Evolutionary conservation across 768 basidiomycete genomes (phyloP), one percentile per base, ranked within the genome.

Genomic region (Strobilomyces dryophilus): DNA sequence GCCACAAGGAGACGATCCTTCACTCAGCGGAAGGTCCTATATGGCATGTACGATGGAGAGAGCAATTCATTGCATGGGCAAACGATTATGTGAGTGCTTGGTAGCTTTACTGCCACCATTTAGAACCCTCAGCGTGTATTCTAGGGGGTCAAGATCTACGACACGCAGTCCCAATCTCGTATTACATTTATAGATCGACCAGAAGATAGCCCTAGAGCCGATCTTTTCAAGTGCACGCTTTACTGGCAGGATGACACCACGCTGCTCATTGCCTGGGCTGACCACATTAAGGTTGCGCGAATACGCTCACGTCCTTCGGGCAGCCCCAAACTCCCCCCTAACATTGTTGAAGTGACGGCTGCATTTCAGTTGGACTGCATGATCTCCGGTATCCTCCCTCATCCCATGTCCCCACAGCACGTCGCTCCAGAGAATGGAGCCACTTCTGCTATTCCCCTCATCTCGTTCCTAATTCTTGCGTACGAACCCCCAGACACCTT

Each of bases 281-380:
- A 95, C 69, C 78, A 85, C 48, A 89, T 98, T 76, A 95, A 92
- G 66, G 85, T 98, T 24, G 92, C 88, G 7, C 82, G 89, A 12
- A 79, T 95, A 50, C 82, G 87, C 17, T 75, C 82, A 3, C 77
- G 87, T 36, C 77, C 75, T n/a, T 67, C 78, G 5, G 64, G 76
- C 3, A 66, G 76, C 0, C 71, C 78, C 2, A 79, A 76, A 53
- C 70, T 77, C 9, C 77, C 84, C 0, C 83, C 85, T 9, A 77
- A 85, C 52, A 69, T 83, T 36, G 91, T 92, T 48, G 95, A 98
- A 63, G 88, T 98, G 58, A 92, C 90, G 1, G 89, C 89, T 2
- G 85, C 91, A 37, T 92, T 98, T 70, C 87, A 93, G 64, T 75
- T 98, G 43, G 97, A 98, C 67, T 93, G 90, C 66, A 95, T 97